Evolutionary conservation across 164 flowering plant genomes (phyloP), one percentile per base, ranked within the genome.

Genomic region (Dillenia turbinata): DNA sequence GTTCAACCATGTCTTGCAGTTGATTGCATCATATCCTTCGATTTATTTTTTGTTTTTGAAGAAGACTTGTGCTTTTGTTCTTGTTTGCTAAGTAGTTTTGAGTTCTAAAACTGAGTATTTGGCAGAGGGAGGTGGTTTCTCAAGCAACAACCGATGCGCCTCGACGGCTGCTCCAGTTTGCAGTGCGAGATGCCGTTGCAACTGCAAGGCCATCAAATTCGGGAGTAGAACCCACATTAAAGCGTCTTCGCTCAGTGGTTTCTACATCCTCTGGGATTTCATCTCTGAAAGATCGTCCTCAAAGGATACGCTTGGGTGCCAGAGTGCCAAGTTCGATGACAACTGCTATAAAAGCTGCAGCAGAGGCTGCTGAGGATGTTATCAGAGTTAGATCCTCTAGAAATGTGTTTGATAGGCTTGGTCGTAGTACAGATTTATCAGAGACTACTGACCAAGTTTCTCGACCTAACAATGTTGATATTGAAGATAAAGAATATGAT

Each of bases 361-460:
- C 87, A 57, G 99, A 86, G 71, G 95, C 98, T 63, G 92, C 92
- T 22, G 78, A 85, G 65, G 97, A 94, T 77, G 96, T 83, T 9
- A 58, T 43, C 9, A 89, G 73, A 70, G 64, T 63, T 61, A 80
- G 81, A 71, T 54, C 75, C 22, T 61, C 78, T 0, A 76, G 79
- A 66, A 94, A 82, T 76, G 96, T 91, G 64, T 86, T 92, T 81
- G 96, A 89, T 61, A 73, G 97, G 44, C 82, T 91, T 63, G 85
- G 92, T 67, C 80, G 67, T 69, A 77, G 73, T 19, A 55, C 62
- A 66, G 81, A 74, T 68, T 62, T 56, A 50, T 63, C 78, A 6
- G 79, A 70, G 56, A 55, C 65, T 52, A 56, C 60, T 45, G 63
- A 67, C 22, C 70, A 58, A 48, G 54, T 54, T n/a, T 40, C 69